Evolutionary conservation across 1,139 yeast species (phyloP).

Genomic region (Hansenula lynferdii): DNA sequence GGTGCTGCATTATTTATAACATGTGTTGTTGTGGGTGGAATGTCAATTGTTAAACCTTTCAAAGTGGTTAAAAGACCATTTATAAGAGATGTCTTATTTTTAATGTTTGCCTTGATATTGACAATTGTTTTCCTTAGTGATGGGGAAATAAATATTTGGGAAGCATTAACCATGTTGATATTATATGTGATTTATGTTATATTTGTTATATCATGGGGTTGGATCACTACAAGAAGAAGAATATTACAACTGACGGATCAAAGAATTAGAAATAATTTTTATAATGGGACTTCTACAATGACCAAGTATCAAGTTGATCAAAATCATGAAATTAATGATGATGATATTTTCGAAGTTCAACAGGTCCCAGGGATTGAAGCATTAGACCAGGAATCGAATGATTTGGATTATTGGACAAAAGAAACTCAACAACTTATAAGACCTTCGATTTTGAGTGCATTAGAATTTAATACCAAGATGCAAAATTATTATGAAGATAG

Average conservation of each 20-base stretch:
- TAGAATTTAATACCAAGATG: conserved; percentile 29
- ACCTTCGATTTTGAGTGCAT: conserved; percentile 39
- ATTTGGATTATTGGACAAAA: conserved; percentile 17
- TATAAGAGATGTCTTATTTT: conserved; percentile 35
- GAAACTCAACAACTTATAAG: conserved; percentile 21
- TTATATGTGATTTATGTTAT: conserved; percentile 36
- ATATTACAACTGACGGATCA: conserved; percentile 19
- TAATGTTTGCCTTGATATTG: conserved; percentile 31
- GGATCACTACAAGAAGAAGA: conserved; percentile 20
- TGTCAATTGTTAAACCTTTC: conserved; percentile 70
- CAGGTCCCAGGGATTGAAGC: conserved; percentile 16
- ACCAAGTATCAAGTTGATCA: conserved; percentile 11
- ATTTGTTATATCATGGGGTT: conserved; percentile 34
- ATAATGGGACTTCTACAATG: conserved; percentile 7
- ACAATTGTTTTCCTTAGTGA: conserved; percentile 43
- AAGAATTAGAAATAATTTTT: conserved; percentile 18
- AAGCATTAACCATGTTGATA: conserved; percentile 39
- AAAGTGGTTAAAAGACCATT: conserved; percentile 44
- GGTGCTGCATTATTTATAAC: conserved; percentile 83
- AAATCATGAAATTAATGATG: conserved; percentile 22
- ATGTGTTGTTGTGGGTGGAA: conserved; percentile 72
- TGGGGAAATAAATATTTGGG: conserved; percentile 42
- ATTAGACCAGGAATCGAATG: conserved; percentile 11
- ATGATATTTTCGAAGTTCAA: conserved; percentile 18
- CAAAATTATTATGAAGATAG: conserved; percentile 5